These are phyloP conservation scores for Fusarium sp. DNA, from an alignment of 2,329 filamentous ascomycete genomes.

Conservation along the genomic window DNA sequence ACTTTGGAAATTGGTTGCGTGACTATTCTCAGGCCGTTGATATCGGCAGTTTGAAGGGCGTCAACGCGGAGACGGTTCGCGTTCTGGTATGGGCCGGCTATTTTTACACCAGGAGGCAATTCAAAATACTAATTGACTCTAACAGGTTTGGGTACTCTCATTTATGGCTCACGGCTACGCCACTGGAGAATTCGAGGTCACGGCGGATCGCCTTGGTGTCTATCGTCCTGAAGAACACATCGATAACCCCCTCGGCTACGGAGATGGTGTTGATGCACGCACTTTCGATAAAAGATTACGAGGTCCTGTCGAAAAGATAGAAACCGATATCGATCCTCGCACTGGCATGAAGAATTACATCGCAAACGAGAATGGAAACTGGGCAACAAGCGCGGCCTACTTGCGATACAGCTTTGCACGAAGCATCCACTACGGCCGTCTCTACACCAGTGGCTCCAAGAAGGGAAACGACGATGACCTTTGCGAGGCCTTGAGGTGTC, in stretches of 20 bases:
- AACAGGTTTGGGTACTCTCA: conserved; percentile 81
- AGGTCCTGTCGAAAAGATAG: conserved; percentile 79
- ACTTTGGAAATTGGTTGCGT: conserved; percentile 90
- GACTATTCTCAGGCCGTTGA: conserved; percentile 90
- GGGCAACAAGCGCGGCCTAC: conserved; percentile 92
- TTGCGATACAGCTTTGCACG: conserved; percentile 82
- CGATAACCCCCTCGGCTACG: conserved; percentile 87
- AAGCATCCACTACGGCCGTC: conserved; percentile 82
- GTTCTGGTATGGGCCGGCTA: conserved; percentile 67
- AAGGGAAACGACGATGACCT: conserved; percentile 80
- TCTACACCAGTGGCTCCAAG: conserved; percentile 78
- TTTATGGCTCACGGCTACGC: conserved; percentile 88
- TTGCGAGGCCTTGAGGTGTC: conserved; percentile 83
- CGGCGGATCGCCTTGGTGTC: conserved; percentile 82
- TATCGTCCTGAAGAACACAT: conserved; percentile 84
- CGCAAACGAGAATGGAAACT: conserved; percentile 87
- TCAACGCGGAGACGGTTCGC: conserved; percentile 83
- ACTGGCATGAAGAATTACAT: conserved; percentile 99
- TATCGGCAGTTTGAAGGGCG: conserved; percentile 83
- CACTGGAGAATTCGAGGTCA: conserved; percentile 89
- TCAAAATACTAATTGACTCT: conserved; percentile 5
- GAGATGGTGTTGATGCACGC: conserved; percentile 87
- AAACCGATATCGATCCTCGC: conserved; percentile 79
- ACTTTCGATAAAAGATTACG: conserved; percentile 86
- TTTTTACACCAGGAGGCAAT: neutral